phyloP scores from a whole-genome alignment of 1,284 basidiomycete genomes.

The Austroboletus rostrupii region DNA sequence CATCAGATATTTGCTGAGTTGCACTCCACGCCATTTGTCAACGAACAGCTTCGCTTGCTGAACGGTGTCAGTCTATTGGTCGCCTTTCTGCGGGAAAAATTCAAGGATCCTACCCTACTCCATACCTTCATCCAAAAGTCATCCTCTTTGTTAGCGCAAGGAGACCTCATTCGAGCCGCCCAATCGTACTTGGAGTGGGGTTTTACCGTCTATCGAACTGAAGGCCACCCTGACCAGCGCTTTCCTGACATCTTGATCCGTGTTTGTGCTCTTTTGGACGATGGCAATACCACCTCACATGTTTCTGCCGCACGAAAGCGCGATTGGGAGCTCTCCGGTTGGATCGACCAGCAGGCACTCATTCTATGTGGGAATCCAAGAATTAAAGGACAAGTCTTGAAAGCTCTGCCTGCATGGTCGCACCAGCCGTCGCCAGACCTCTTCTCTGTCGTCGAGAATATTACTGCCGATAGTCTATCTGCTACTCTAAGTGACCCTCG shows the following conservation, averaged over 20 bases:
- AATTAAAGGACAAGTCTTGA: constrained; percentile 44
- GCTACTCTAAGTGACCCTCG: constrained; percentile 50
- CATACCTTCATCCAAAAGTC: constrained; percentile 68
- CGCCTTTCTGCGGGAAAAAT: constrained; percentile 51
- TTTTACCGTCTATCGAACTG: constrained; percentile 48
- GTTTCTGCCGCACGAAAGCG: constrained; percentile 29
- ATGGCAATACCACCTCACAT: constrained; percentile 37
- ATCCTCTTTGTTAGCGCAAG: constrained; percentile 60
- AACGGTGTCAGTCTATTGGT: constrained; percentile 75
- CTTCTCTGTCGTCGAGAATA: constrained; percentile 39
- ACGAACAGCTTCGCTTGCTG: constrained; percentile 79
- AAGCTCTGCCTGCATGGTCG: constrained; percentile 72
- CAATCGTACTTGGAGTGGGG: constrained; percentile 79
- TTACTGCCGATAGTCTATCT: constrained; percentile 46
- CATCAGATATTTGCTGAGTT: constrained; percentile 71
- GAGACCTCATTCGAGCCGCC: constrained; percentile 64
- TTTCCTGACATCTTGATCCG: constrained; percentile 66
- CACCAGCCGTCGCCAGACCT: constrained; percentile 49
- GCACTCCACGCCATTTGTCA: constrained; percentile 71
- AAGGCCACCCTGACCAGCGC: constrained; percentile 40
- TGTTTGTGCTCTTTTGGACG: constrained; percentile 56
- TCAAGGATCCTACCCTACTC: constrained; percentile 57
- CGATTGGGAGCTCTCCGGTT: constrained; percentile 50
- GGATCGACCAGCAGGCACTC: constrained; percentile 58
- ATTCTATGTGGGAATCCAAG: constrained; percentile 37